A percentile compares a stretch with the other conserved stretches of the same genome.
Conservation (phyloP, 108 stramenopile genomes). For the Stephanodiscus minutulus region DNA sequence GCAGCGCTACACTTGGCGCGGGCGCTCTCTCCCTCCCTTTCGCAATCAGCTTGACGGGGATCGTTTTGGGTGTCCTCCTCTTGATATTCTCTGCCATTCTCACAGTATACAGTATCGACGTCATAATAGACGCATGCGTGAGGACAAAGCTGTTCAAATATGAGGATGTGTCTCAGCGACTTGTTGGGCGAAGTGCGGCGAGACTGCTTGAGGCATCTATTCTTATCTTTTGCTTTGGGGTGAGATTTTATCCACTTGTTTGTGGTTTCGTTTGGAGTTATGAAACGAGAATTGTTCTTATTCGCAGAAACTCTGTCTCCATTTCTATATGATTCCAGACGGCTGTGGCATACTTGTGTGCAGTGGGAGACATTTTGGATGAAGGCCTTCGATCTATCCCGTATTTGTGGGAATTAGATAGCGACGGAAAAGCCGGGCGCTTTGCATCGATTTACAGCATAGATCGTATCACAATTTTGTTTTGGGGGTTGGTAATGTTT, state of each 20-base stretch:
- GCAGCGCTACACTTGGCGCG: slow-evolving; percentile 81
- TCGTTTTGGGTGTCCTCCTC: slow-evolving; percentile 52
- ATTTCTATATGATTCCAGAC: slow-evolving; percentile 11
- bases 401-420: slow-evolving; percentile 7
- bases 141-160: slow-evolving; percentile 52
- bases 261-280: background rate
- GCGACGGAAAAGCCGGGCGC: slow-evolving; percentile 4
- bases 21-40: slow-evolving; percentile 76
- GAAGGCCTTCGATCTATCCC: slow-evolving; percentile 34
- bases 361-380: slow-evolving; percentile 83
- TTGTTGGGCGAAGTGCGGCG: slow-evolving; percentile 48
- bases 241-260: background rate
- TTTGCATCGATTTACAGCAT: slow-evolving; percentile 29
- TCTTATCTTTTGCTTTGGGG: slow-evolving; percentile 70
- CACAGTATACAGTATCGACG: slow-evolving; percentile 60
- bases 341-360: slow-evolving; percentile 68
- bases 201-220: slow-evolving; percentile 61
- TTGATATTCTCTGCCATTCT: slow-evolving; percentile 55
- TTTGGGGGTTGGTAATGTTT: slow-evolving; percentile 71
- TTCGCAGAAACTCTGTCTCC: background rate
- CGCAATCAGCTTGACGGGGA: slow-evolving; percentile 70
- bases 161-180: slow-evolving; percentile 59
- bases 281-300: background rate
- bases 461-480: slow-evolving; percentile 50
- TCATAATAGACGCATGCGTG: slow-evolving; percentile 60